A percentile compares a stretch with the other conserved stretches of the same genome.
Conservation (phyloP, 169 alveolate genomes). For the Eimeria praecox region DNA sequence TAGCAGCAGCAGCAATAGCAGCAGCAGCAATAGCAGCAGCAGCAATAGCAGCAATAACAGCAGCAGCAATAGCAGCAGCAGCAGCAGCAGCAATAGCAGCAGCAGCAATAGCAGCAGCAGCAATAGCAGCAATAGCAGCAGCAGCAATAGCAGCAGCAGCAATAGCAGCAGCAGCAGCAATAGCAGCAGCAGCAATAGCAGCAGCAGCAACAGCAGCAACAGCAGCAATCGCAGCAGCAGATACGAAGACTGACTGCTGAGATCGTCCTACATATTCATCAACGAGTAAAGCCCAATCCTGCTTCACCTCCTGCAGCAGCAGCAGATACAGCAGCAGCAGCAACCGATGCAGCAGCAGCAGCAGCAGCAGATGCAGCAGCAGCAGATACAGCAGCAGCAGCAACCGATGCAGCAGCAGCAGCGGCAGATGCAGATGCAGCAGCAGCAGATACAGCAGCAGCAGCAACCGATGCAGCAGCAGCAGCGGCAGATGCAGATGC, state of each 20-base stretch:
- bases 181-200: slow-evolving; percentile 34
- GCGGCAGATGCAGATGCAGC: too few species aligned
- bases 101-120: neutral
- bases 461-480: too few species aligned
- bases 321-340: neutral
- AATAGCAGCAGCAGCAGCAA: neutral
- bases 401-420: too few species aligned
- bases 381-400: too few species aligned
- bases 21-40: too few species aligned
- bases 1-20: too few species aligned
- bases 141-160: neutral
- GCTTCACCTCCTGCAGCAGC: too few species aligned
- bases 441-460: neutral
- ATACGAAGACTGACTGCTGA: slow-evolving; percentile 15
- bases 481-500: too few species aligned
- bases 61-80: slow-evolving; percentile 5
- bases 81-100: neutral
- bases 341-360: slow-evolving; percentile 6
- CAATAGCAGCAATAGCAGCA: slow-evolving; percentile 40
- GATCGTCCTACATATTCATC: too few species aligned
- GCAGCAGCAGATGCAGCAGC: too few species aligned
- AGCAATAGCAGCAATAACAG: neutral
- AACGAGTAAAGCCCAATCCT: too few species aligned
- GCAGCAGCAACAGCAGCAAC: slow-evolving; percentile 30
- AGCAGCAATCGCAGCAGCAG: neutral